Evolutionary conservation across 2,329 filamentous ascomycete genomes (phyloP).

Genomic region (Penicillium psychrosexuale): DNA sequence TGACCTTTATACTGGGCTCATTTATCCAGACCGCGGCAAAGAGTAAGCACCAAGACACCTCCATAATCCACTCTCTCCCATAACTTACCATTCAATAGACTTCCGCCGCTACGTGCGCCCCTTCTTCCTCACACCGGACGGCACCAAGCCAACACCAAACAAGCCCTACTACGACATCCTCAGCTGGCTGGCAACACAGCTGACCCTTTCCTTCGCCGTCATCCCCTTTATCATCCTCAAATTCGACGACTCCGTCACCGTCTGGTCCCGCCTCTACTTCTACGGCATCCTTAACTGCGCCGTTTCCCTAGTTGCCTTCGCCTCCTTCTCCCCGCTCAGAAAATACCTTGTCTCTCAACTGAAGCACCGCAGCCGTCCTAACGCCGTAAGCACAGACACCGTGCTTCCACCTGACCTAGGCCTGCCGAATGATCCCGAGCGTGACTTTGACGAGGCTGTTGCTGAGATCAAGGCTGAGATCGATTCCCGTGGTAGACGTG

Average conservation of each 20-base stretch:
- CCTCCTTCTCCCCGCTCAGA: slow-evolving; percentile 65
- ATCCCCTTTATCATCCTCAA: slow-evolving; percentile 81
- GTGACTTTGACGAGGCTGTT: slow-evolving; percentile 74
- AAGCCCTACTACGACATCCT: slow-evolving; percentile 86
- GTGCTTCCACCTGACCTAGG: slow-evolving; percentile 68
- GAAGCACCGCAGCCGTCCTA: slow-evolving; percentile 53
- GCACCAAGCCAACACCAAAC: slow-evolving; percentile 61
- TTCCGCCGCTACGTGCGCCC: slow-evolving; percentile 85
- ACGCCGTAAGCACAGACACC: slow-evolving; percentile 58
- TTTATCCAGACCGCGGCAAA: slow-evolving; percentile 93
- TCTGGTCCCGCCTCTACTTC: slow-evolving; percentile 87
- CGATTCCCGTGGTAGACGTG: slow-evolving; percentile 54
- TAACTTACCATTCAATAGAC: slow-evolving; percentile 53
- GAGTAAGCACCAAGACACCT: slow-evolving; percentile 58
- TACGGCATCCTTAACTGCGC: slow-evolving; percentile 71
- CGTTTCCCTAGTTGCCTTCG: slow-evolving; percentile 69
- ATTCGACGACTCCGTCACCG: slow-evolving; percentile 65
- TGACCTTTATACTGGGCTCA: slow-evolving; percentile 83
- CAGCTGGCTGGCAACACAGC: slow-evolving; percentile 72
- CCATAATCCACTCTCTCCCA: neutral
- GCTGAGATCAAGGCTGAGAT: slow-evolving; percentile 72
- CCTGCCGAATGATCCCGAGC: slow-evolving; percentile 70
- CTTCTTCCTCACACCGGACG: slow-evolving; percentile 82
- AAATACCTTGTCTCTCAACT: slow-evolving; percentile 55
- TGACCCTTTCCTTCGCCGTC: slow-evolving; percentile 77